Conservation (phyloP, 1,284 basidiomycete genomes). For the Earliella scabrosa region DNA sequence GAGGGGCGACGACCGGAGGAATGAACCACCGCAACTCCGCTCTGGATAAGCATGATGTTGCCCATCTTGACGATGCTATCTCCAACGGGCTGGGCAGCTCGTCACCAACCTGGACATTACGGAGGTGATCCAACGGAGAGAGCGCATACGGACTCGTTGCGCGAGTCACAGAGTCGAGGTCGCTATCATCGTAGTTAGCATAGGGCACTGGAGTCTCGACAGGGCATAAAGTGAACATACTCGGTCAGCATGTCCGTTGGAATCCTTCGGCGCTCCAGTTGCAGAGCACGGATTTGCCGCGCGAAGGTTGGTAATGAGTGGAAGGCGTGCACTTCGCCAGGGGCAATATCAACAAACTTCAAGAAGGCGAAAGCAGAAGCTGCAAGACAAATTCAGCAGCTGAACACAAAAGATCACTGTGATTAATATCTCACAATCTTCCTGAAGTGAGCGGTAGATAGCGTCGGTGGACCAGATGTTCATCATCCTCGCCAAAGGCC, state of each 20-base stretch:
- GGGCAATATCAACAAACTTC: slow-evolving; percentile 65
- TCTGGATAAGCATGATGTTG: slow-evolving; percentile 80
- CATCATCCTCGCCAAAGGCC: slow-evolving; percentile 74
- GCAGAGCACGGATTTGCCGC: slow-evolving; percentile 51
- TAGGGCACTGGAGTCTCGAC: too few species aligned
- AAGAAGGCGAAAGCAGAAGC: slow-evolving; percentile 76
- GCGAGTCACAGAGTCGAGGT: too few species aligned
- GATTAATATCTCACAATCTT: slow-evolving; percentile 54
- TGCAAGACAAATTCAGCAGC: too few species aligned
- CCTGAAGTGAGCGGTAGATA: slow-evolving; percentile 74
- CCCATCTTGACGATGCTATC: slow-evolving; percentile 70
- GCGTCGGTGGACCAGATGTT: slow-evolving; percentile 92
- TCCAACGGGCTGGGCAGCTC: slow-evolving; percentile 59
- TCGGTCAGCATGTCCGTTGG: slow-evolving; percentile 51
- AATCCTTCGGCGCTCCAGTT: slow-evolving; percentile 47
- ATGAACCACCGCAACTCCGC: slow-evolving; percentile 82
- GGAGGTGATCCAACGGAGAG: slow-evolving; percentile 39
- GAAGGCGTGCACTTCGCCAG: slow-evolving; percentile 67
- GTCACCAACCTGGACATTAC: slow-evolving; percentile 42
- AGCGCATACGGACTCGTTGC: slow-evolving; percentile 37
- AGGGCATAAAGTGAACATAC: slow-evolving; percentile 47
- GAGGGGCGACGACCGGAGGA: slow-evolving; percentile 85
- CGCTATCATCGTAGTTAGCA: too few species aligned
- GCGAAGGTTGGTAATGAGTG: slow-evolving; percentile 62
- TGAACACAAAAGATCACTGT: too few species aligned